Evolutionary conservation across 768 basidiomycete genomes (phyloP).

Genomic region (Rhodotorula sphaerocarpa): DNA sequence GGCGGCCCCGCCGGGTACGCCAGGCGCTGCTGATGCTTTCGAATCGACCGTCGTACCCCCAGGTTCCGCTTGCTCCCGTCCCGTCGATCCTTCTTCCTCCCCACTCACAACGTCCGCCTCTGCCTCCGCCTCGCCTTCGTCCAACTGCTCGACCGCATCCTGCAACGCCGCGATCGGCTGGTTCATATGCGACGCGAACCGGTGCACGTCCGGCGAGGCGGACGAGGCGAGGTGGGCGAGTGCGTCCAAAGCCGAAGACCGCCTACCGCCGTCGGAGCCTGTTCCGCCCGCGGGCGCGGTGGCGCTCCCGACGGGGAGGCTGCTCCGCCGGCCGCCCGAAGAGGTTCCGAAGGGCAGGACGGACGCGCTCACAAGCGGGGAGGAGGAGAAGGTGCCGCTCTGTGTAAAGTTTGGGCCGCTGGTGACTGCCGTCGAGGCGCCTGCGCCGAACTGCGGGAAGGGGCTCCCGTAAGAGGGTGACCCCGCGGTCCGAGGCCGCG

Average conservation of each 20-base stretch:
- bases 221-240: slow-evolving; percentile 2
- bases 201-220: not conserved
- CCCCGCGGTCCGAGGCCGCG: not conserved
- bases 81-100: not conserved
- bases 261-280: too few species aligned
- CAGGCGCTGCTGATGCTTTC: too few species aligned
- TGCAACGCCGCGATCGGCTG: slow-evolving; percentile 1
- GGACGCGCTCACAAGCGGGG: not conserved
- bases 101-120: not conserved
- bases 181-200: not conserved
- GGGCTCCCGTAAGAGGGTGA: too few species aligned
- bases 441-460: too few species aligned
- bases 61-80: not conserved
- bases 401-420: too few species aligned
- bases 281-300: not conserved
- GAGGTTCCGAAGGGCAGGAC: not conserved
- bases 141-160: slow-evolving; percentile 5
- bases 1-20: too few species aligned
- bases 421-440: too few species aligned
- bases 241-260: slow-evolving; percentile 1
- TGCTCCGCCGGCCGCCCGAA: not conserved
- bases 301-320: not conserved
- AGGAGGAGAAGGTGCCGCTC: not conserved
- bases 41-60: not conserved
- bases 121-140: not conserved